These are phyloP conservation scores for Penicillium goetzii DNA, from an alignment of 495 filamentous ascomycete species.

Conservation along the genomic window DNA sequence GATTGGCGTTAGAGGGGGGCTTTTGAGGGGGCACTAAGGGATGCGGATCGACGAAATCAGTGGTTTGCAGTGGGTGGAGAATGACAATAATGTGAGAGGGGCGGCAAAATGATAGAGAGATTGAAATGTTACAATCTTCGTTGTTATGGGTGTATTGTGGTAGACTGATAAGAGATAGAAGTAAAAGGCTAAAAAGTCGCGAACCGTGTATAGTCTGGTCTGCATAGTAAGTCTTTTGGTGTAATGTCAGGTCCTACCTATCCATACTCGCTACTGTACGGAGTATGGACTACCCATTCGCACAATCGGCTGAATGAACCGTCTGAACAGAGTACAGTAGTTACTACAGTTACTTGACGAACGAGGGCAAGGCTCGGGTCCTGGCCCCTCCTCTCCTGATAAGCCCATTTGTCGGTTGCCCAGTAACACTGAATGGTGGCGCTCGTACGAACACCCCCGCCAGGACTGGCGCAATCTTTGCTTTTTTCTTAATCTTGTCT, in stretches of 20 bases:
- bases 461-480: conserved; percentile 4
- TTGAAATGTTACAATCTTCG: background rate
- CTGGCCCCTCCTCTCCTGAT: conserved; percentile 6
- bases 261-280: background rate
- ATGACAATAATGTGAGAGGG: background rate
- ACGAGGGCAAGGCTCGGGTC: conserved; percentile 1
- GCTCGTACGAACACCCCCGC: conserved; percentile 10
- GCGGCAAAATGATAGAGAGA: conserved; percentile 2
- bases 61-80: conserved; percentile 24
- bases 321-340: too few relatives aligned
- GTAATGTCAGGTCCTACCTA: background rate
- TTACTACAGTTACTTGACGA: background rate
- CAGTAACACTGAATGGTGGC: conserved; percentile 3
- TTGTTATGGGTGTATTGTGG: background rate
- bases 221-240: background rate
- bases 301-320: background rate
- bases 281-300: background rate
- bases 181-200: too few relatives aligned
- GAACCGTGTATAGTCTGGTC: background rate
- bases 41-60: conserved; percentile 34
- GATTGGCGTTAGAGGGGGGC: background rate
- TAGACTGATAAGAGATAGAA: too few relatives aligned
- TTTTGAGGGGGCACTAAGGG: conserved; percentile 9
- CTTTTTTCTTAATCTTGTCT: background rate
- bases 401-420: conserved; percentile 6